Base-by-base conservation (phyloP, 768 basidiomycete genomes). In the Infundibulicybe gibba region DNA sequence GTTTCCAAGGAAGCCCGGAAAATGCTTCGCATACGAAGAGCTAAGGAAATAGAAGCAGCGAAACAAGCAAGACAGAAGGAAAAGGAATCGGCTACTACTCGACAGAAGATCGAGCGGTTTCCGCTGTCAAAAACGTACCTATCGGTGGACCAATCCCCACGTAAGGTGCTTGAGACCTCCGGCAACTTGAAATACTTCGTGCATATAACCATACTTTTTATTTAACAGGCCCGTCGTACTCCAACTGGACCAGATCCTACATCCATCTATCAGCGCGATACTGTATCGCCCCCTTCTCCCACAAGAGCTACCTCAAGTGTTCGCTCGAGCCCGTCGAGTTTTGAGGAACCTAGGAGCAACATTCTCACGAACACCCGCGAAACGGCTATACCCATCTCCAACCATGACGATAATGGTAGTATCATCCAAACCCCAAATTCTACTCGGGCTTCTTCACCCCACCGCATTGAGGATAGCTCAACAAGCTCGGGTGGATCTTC, bases 1-100 rank as follows among this genome's bases (percentile, higher is more conserved):
- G 51, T 70, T 5, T 61, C 61, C 9, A 68, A 54, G 43, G 70
- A 63, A 48, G 64, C 60, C 14, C 67, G 61, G 33, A 67, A 54
- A 43, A 54, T 61, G 41, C 50, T 60, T 37, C 61, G 52, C 38
- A 32, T 49, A 33, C 50, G 43, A 43, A 45, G 33, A 34, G 57
- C 46, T 44, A 55, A 57, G 19, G 48, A 45, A 47, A 17, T 41
- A 33, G 50, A 47, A 42, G 49, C 51, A 41, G 50, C 39, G 16
- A 43, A 31, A 48, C 39, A 54, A 44, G 49, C 47, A 34, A 35
- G 42, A 38, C 48, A 45, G 21, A 54, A 47, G 34, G 39, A 51
- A 10, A 62, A 58, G 25, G 8, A 25, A 25, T 40, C 49, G 55
- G 10, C 62, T 61, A 47, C 63, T 62, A 13, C 19, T 56, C 20